phyloP scores from a whole-genome alignment of 2,329 filamentous ascomycete genomes.

The Cryphonectria radicalis region DNA sequence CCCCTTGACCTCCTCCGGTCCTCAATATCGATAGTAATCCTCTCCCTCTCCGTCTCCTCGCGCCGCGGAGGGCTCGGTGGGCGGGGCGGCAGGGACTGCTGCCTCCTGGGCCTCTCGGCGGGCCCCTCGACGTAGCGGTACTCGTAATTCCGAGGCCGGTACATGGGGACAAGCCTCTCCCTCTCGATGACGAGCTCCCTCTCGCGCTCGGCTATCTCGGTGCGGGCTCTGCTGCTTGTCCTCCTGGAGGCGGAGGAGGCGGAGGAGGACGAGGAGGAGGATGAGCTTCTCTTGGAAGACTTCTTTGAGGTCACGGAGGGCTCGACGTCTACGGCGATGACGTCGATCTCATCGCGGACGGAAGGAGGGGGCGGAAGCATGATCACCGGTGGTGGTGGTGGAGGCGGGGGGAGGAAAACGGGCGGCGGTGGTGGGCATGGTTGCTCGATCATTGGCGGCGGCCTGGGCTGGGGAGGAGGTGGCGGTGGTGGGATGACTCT shows the following conservation, averaged over 20 bases:
- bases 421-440: constrained; percentile 30
- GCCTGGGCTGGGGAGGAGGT: constrained; percentile 37
- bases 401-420: constrained; percentile 31
- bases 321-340: constrained; percentile 37
- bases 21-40: constrained; percentile 39
- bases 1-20: constrained; percentile 40
- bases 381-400: constrained; percentile 32
- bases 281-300: constrained; percentile 16
- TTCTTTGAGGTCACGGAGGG: constrained; percentile 28
- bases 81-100: constrained; percentile 42
- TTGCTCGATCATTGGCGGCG: constrained; percentile 31
- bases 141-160: constrained; percentile 48
- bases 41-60: constrained; percentile 40
- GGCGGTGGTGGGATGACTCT: constrained; percentile 42
- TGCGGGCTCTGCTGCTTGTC: constrained; percentile 26
- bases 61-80: constrained; percentile 38
- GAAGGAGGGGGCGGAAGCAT: constrained; percentile 29
- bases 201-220: constrained; percentile 32
- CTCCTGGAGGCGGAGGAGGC: constrained; percentile 21
- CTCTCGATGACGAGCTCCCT: constrained; percentile 57
- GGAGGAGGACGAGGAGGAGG: constrained; percentile 24
- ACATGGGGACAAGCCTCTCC: constrained; percentile 51
- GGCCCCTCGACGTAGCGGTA: constrained; percentile 55
- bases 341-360: constrained; percentile 34
- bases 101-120: constrained; percentile 42